Evolutionary conservation across 2,329 filamentous ascomycete genomes (phyloP), one percentile per base, ranked within the genome.

Genomic region (Pseudohalonectria lignicola): DNA sequence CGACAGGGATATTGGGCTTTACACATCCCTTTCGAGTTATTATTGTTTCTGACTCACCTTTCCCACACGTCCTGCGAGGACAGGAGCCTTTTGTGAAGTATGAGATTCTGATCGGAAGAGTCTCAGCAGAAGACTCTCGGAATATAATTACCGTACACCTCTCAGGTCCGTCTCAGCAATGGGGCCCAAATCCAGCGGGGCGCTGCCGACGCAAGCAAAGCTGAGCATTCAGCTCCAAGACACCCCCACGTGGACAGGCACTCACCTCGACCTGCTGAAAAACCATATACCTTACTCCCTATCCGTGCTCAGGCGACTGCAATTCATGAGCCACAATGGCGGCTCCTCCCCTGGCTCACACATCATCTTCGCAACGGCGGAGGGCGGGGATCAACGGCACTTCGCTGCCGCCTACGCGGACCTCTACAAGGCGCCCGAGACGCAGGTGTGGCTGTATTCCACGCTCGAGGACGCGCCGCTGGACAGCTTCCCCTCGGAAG

Each of bases 361-460:
- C 39, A 57, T 70, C 7, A 47, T 75, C 13, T 53, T 63, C 32
- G 54, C 11, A 55, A 54, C 1, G 42, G 52, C 8, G 9, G 23
- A 31, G 23, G 18, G 26, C 25, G 30, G 21, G 16, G 21, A 25
- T 6, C 16, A 10, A 21, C 39, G 12, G 36, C 42, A 53, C 11
- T 77, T 82, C 49, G 66, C 69, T 1, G 71, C 69, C 1, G 74
- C 71, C 1, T 82, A 77, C 49, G 51, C 80, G 5, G 79, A 85
- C 53, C 63, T 78, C 16, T 69, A 69, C 4, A 64, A 64, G 39
- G 64, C 67, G 0, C 75, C 74, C 0, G 78, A 82, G 50, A 83
- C 80, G 0, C 71, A 82, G 43, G 59, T 76, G 21, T 82, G 74
- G 70, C 49, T 83, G 2, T 83, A 78, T 53, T 66, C 63, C 1